Evolutionary conservation across 139 green algal genomes (phyloP).

Genomic region (Chlorella vulgaris): DNA sequence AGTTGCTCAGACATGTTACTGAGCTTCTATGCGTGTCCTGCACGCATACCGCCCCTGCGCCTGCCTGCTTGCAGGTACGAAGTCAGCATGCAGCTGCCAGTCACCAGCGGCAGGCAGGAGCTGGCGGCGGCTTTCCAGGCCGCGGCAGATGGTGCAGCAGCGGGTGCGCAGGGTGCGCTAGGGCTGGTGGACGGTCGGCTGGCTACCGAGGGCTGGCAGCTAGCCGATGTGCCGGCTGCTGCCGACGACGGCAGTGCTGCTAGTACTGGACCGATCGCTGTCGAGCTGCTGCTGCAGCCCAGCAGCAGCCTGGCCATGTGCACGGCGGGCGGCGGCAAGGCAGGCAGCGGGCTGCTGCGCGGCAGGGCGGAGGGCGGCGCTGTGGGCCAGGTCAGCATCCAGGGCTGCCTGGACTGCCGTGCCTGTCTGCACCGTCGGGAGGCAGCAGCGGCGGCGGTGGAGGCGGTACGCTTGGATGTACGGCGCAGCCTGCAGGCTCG

Average conservation of each 20-base stretch:
- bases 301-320: slow-evolving; percentile 2
- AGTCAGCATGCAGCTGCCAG: slow-evolving; percentile 4
- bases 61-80: not conserved
- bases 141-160: not conserved
- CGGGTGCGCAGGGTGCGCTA: not conserved
- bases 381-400: not conserved
- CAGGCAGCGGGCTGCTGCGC: slow-evolving; percentile 6
- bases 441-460: slow-evolving; percentile 6
- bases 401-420: slow-evolving; percentile 35
- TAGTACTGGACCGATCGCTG: not conserved
- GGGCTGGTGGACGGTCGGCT: slow-evolving; percentile 8
- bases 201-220: not conserved
- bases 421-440: slow-evolving; percentile 37
- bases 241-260: not conserved
- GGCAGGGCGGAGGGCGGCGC: not conserved
- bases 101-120: slow-evolving; percentile 11
- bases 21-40: too few species aligned
- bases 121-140: slow-evolving; percentile 22
- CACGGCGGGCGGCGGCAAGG: slow-evolving; percentile 5
- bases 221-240: not conserved
- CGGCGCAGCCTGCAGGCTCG: slow-evolving; percentile 22
- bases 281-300: slow-evolving; percentile 31
- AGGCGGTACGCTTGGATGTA: slow-evolving; percentile 31
- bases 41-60: too few species aligned
- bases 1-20: too few species aligned